These are phyloP conservation scores for Candida maesae DNA, from an alignment of 805 yeast species.

Conservation along the genomic window DNA sequence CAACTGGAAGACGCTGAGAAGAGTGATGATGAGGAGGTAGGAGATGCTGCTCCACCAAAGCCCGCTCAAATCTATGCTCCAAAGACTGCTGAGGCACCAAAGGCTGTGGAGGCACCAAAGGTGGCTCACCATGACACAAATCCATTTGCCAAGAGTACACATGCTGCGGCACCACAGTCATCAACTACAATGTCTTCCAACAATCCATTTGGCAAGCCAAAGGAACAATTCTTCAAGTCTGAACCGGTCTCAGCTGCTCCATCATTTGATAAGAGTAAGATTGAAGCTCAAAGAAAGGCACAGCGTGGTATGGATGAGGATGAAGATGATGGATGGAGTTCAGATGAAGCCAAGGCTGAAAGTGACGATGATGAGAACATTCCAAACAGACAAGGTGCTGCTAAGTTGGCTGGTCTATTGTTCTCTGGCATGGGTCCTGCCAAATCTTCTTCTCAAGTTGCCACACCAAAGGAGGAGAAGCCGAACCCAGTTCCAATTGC, in stretches of 20 bases:
- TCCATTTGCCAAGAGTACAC: slow-evolving; percentile 23
- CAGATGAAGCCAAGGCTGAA: slow-evolving; percentile 30
- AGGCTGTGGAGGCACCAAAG: neutral
- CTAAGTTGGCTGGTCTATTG: slow-evolving; percentile 27
- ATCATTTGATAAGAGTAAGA: slow-evolving; percentile 49
- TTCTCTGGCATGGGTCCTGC: slow-evolving; percentile 27
- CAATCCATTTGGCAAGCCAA: slow-evolving; percentile 60
- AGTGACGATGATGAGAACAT: slow-evolving; percentile 32
- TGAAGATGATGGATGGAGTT: slow-evolving; percentile 32
- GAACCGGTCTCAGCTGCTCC: slow-evolving; percentile 21
- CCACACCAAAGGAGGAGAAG: slow-evolving; percentile 20
- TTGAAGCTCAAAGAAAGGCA: slow-evolving; percentile 68
- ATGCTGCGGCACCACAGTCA: slow-evolving; percentile 7
- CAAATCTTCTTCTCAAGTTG: slow-evolving; percentile 21
- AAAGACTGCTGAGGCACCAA: slow-evolving; percentile 11
- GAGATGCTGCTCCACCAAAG: slow-evolving; percentile 29
- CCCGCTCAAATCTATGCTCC: slow-evolving; percentile 21
- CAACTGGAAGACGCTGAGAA: slow-evolving; percentile 55
- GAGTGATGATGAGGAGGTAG: slow-evolving; percentile 42
- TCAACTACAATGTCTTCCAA: slow-evolving; percentile 28
- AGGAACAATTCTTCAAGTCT: slow-evolving; percentile 18
- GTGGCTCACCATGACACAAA: slow-evolving; percentile 22
- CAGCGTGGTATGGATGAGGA: slow-evolving; percentile 48
- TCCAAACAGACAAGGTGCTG: slow-evolving; percentile 30
- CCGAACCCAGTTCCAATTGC: slow-evolving; percentile 24